Percentiles rank a stretch among this genome's conserved stretches.
Conservation (phyloP, 192 early-diverging fungal genomes). For the Gigaspora rosea region DNA sequence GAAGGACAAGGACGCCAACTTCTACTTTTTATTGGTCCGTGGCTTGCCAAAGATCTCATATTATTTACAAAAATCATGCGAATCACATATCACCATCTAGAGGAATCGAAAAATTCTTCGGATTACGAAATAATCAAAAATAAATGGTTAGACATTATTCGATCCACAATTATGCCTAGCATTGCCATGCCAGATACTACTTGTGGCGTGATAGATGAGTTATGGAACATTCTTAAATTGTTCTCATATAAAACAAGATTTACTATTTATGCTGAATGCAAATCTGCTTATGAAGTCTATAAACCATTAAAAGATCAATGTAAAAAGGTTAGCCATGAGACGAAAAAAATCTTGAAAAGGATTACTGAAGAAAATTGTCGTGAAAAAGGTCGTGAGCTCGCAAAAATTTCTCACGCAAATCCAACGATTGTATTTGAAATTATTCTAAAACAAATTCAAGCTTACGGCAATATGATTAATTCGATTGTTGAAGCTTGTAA, state of each 20-base stretch:
- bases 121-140: not conserved
- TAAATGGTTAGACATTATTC: conserved; percentile 40
- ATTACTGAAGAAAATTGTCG: conserved; percentile 72
- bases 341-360: conserved; percentile 63
- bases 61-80: conserved; percentile 4
- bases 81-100: not conserved
- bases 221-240: conserved; percentile 65
- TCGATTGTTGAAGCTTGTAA: conserved; percentile 73
- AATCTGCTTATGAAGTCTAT: conserved; percentile 52
- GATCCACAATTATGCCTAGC: conserved; percentile 57
- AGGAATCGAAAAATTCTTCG: not conserved
- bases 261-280: conserved; percentile 80
- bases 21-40: not conserved
- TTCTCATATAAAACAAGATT: conserved; percentile 64
- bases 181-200: conserved; percentile 62
- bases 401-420: conserved; percentile 73
- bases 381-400: conserved; percentile 69
- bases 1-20: not conserved
- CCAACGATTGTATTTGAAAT: conserved; percentile 70
- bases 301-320: conserved; percentile 44
- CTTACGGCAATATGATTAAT: conserved; percentile 74
- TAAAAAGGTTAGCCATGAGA: conserved; percentile 43
- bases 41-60: conserved; percentile 28
- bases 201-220: conserved; percentile 58
- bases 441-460: conserved; percentile 67